phyloP scores from a whole-genome alignment of 2,329 filamentous ascomycete genomes.

The Catunica adiposa region DNA sequence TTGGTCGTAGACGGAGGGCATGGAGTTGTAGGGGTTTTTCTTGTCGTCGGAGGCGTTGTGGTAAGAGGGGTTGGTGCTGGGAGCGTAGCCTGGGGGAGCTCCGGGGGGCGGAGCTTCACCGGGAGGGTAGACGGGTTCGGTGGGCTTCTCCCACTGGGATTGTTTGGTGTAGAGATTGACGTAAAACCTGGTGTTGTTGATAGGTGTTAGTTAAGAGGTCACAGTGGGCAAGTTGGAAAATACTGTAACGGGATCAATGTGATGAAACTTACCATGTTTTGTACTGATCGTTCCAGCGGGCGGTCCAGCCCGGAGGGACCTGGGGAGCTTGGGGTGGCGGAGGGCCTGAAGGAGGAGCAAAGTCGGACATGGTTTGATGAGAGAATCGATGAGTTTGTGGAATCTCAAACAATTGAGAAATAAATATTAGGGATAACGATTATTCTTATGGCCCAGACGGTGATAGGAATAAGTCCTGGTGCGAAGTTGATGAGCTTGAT shows the following conservation, averaged over 20 bases:
- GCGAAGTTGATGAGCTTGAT: too few relatives aligned
- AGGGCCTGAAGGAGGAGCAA: constrained; percentile 35
- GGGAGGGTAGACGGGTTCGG: constrained; percentile 43
- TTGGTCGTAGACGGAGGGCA: constrained; percentile 20
- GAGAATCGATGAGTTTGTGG: too few relatives aligned
- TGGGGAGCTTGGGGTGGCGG: constrained; percentile 49
- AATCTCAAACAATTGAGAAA: too few relatives aligned
- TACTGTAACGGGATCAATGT: not conserved
- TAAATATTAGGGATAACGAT: too few relatives aligned
- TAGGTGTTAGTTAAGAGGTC: constrained; percentile 4
- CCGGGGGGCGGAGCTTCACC: constrained; percentile 30
- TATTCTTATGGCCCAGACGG: too few relatives aligned
- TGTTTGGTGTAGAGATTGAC: constrained; percentile 76
- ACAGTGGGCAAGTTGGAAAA: not conserved
- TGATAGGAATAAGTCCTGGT: too few relatives aligned
- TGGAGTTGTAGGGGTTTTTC: constrained; percentile 48
- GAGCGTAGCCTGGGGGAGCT: constrained; percentile 51
- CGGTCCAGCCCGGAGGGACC: constrained; percentile 54
- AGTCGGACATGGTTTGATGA: constrained; percentile 40
- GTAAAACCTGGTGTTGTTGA: constrained; percentile 52
- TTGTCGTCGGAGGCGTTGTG: constrained; percentile 39
- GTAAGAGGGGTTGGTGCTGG: constrained; percentile 20
- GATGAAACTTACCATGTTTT: constrained; percentile 50
- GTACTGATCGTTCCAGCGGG: constrained; percentile 75
- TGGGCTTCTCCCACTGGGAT: constrained; percentile 81